A percentile compares a stretch with the other conserved stretches of the same genome.
Evolutionary conservation across 176 grass and related monocot species (phyloP).

Genomic region (Raddia distichophylla): DNA sequence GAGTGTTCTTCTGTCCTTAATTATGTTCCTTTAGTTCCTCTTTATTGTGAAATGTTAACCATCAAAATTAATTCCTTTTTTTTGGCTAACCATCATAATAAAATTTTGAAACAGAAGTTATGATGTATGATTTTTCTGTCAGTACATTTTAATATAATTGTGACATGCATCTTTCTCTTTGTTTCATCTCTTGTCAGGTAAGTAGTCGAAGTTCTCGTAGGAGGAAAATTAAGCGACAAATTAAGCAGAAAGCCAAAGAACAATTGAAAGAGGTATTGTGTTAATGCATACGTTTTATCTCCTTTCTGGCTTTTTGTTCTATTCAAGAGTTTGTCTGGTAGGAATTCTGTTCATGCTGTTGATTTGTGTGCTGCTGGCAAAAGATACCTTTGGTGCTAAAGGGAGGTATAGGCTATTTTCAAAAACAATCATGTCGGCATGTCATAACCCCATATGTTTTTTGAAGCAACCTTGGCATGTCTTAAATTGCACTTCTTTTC

Average conservation of each 20-base stretch:
- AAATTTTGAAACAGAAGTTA: slow-evolving; percentile 24
- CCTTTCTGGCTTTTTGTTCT: slow-evolving; percentile 20
- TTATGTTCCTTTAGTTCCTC: neutral
- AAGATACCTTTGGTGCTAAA: neutral
- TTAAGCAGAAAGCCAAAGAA: slow-evolving; percentile 40
- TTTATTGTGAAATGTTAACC: slow-evolving; percentile 3
- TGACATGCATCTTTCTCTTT: slow-evolving; percentile 24
- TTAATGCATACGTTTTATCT: slow-evolving; percentile 32
- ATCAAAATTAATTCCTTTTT: neutral
- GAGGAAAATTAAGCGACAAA: slow-evolving; percentile 59
- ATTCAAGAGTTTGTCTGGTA: neutral
- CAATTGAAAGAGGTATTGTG: slow-evolving; percentile 55
- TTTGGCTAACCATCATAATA: slow-evolving; percentile 3
- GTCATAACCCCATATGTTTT: neutral
- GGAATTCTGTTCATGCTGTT: neutral
- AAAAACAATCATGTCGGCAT: neutral
- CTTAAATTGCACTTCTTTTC: slow-evolving; percentile 6
- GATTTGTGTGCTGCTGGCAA: slow-evolving; percentile 18
- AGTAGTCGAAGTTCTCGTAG: slow-evolving; percentile 67
- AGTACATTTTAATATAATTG: slow-evolving; percentile 34
- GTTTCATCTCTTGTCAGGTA: slow-evolving; percentile 46
- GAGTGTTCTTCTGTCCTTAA: neutral
- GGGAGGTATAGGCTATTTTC: slow-evolving; percentile 13
- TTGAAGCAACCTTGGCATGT: neutral
- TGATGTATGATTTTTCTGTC: slow-evolving; percentile 6